These are phyloP conservation scores for Nowakowskiella sp. DNA, from an alignment of 192 early-diverging fungal species.

Conservation along the genomic window DNA sequence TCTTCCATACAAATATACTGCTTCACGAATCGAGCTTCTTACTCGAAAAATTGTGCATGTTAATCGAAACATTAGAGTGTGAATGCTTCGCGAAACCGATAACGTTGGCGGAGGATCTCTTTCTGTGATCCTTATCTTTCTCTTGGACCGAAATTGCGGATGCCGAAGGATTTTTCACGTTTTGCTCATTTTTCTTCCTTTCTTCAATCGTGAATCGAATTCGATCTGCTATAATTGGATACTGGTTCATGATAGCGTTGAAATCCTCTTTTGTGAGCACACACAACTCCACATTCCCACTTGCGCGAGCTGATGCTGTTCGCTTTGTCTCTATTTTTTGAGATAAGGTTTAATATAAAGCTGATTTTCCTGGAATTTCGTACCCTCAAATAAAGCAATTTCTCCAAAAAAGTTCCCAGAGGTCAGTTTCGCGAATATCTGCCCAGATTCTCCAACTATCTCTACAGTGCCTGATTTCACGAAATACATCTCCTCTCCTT, in stretches of 20 bases:
- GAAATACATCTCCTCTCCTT: constrained; percentile 30
- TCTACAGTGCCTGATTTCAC: constrained; percentile 22
- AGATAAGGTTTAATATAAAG: background rate
- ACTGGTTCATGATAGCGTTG: constrained; percentile 13
- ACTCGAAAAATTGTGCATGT: too few species aligned
- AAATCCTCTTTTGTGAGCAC: constrained; percentile 24
- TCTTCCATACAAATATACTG: too few species aligned
- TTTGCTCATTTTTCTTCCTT: constrained; percentile 22
- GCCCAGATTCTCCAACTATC: constrained; percentile 16
- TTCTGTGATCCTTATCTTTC: too few species aligned
- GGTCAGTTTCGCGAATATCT: constrained; percentile 14
- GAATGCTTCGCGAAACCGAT: too few species aligned
- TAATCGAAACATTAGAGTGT: too few species aligned
- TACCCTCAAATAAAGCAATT: constrained; percentile 26
- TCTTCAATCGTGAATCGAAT: constrained; percentile 19
- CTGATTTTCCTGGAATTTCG: background rate
- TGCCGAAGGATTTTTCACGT: too few species aligned
- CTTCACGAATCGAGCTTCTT: too few species aligned
- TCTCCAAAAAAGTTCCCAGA: constrained; percentile 19
- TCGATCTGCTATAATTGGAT: constrained; percentile 19
- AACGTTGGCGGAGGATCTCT: too few species aligned
- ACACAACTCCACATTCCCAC: constrained; percentile 26
- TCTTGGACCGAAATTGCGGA: too few species aligned
- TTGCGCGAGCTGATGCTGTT: constrained; percentile 18
- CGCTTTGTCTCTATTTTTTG: constrained; percentile 17